Evolutionary conservation across 306 rosid genomes (phyloP), one percentile per base, ranked within the genome.

Genomic region (Biancaea sappan): DNA sequence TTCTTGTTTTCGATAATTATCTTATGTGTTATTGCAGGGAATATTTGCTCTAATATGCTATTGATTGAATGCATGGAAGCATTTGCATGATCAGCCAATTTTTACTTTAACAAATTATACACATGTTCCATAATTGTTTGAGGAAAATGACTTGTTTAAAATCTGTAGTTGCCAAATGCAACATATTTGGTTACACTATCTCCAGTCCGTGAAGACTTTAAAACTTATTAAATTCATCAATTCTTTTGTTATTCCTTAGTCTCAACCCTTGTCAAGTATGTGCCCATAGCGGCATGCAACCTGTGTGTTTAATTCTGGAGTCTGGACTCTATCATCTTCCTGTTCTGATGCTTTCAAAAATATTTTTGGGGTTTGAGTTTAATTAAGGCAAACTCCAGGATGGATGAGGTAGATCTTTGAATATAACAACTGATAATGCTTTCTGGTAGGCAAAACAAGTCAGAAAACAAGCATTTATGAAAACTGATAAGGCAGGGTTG

Each of bases 1-100:
- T 51, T n/a, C 70, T 61, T 66, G 19, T 60, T 50, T 73, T 66
- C 58, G 37, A 25, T 74, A 52, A 19, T 79, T 26, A 2, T 32
- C 71, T 14, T 22, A 31, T 21, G n/a, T 53, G 16, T 65, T 22
- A 65, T 47, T 72, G n/a, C 26, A 11, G 29, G 46, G 40, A 41
- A 31, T 44, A 21, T 28, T 47, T 64, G 43, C 21, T 64, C 44
- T 32, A 34, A 28, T 72, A 52, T 31, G 35, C 14, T 51, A 62
- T 61, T 8, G 47, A 62, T 61, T 8, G 47, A 53, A 44, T 35
- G 2, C 37, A 28, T 31, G 47, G 73, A 63, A 24, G 67, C 43
- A 38, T 58, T 48, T 63, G 31, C 6, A 9, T 52, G 51, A 71
- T 69, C 15, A 21, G 5, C 60, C 35, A 34, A 29, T 12, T 63